Evolutionary conservation across 768 basidiomycete species (phyloP).

Genomic region (Guyanaporus albipodus): DNA sequence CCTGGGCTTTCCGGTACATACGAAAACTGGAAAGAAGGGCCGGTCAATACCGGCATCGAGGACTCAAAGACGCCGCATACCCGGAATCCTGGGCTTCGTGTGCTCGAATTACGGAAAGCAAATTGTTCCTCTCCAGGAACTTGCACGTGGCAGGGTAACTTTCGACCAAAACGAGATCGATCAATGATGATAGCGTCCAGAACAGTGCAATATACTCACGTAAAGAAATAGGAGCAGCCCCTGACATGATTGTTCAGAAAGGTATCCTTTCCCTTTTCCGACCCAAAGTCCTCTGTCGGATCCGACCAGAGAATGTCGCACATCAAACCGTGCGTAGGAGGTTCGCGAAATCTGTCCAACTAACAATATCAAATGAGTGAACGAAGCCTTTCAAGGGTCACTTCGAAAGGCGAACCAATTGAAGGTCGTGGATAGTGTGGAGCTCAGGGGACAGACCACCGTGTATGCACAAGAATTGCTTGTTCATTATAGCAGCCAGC

Average conservation of each 20-base stretch:
- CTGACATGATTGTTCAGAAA: conserved; percentile 73
- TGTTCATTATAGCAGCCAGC: conserved; percentile 75
- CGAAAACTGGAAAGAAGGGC: conserved; percentile 52
- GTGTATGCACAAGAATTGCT: conserved; percentile 75
- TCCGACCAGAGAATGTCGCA: conserved; percentile 77
- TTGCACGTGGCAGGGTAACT: conserved; percentile 87
- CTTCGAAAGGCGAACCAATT: conserved; percentile 39
- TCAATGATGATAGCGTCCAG: background rate
- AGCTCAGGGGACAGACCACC: conserved; percentile 71
- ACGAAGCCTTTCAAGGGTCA: background rate
- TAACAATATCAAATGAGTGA: conserved; percentile 22
- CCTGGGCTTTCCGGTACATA: conserved; percentile 92
- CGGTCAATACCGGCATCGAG: background rate
- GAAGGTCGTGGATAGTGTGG: conserved; percentile 62
- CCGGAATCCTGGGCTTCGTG: conserved; percentile 98
- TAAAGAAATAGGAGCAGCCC: conserved; percentile 75
- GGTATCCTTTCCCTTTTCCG: conserved; percentile 58
- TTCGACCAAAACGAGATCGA: conserved; percentile 2
- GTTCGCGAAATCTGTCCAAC: conserved; percentile 72
- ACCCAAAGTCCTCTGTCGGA: conserved; percentile 68
- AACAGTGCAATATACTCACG: conserved; percentile 36
- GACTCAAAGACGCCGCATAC: conserved; percentile 37
- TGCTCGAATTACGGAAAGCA: conserved; percentile 91
- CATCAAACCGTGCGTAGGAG: conserved; percentile 70
- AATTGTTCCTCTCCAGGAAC: conserved; percentile 87